Base-by-base conservation (phyloP, 106 monocot genomes). In the Allium sativum region DNA sequence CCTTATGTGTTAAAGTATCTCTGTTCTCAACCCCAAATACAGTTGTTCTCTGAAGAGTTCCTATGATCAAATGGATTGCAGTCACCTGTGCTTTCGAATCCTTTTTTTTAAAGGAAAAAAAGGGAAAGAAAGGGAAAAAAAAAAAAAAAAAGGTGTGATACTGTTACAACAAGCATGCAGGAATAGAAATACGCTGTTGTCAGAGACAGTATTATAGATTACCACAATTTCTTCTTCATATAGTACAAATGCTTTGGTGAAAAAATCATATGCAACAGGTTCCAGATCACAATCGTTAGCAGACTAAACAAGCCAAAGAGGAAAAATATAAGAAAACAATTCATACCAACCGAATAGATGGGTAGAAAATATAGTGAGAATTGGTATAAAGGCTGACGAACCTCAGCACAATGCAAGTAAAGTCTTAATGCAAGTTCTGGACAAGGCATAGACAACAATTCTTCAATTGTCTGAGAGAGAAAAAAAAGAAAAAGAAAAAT, bases 261-360 rank as follows among this genome's bases (percentile, higher is more conserved):
- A 88, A 67, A 92, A 99, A 63, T 88, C 98, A 77, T 99, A 99
- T 43, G 98, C 88, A 76, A 92, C 85, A 47, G 88, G 84, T 77
- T 99, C 98, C 12, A 99, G 72, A 73, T 92, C 92, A 71, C 98
- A 99, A 85, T 99, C 98, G 71, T 92, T 99, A 55, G 98, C 92
- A 68, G 85, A 85, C 98, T 99, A 78, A 73, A 21, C 31, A 31
- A 31, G 31, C 31, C 31, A 31, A 31, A 31, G 1, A 31, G 31
- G 31, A 31, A 31, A 31, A 31, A 31, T 31, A 31, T 17, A 63
- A 48, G 17, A 40, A 58, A 65, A 44, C 21, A 51, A 16, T 40
- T 43, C 14, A 50, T 65, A 9, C 74, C 15, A 42, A 74, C 43
- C 45, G 63, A 75, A 45, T 21, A 60, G 18, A 43, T 44, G 12